These are phyloP conservation scores for Zangia roseola DNA, from an alignment of 768 basidiomycete genomes.

Conservation along the genomic window DNA sequence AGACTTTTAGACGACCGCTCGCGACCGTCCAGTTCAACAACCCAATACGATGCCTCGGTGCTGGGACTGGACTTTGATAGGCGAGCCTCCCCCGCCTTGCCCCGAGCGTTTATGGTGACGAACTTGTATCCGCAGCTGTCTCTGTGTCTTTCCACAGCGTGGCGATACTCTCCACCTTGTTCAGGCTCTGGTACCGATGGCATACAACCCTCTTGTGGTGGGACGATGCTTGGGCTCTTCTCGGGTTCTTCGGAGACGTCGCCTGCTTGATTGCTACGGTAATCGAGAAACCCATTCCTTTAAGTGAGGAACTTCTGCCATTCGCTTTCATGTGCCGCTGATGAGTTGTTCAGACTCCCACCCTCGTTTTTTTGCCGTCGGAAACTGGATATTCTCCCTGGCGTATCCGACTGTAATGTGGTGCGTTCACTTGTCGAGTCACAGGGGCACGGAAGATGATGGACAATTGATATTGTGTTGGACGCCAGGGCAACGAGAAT, in stretches of 20 bases:
- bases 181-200: conserved; percentile 24
- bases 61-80: conserved; percentile 4
- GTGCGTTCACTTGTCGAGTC: background rate
- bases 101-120: background rate
- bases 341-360: background rate
- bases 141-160: conserved; percentile 19
- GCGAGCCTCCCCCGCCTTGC: background rate
- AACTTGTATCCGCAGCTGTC: conserved; percentile 10
- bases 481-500: conserved; percentile 22
- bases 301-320: conserved; percentile 2
- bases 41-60: background rate
- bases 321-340: background rate
- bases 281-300: conserved; percentile 9
- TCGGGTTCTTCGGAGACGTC: conserved; percentile 17
- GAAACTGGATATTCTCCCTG: conserved; percentile 15
- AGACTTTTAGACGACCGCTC: too few relatives aligned
- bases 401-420: conserved; percentile 17
- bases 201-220: conserved; percentile 24
- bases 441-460: background rate
- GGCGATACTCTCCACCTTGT: conserved; percentile 21
- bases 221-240: conserved; percentile 23
- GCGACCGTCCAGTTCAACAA: background rate
- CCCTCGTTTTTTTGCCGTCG: conserved; percentile 9
- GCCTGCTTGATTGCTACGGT: conserved; percentile 2
- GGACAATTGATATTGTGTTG: background rate